A percentile compares a stretch with the other conserved stretches of the same genome.
These are phyloP conservation scores for Seiridium unicorne DNA, from an alignment of 2,329 filamentous ascomycete species.

Conservation along the genomic window DNA sequence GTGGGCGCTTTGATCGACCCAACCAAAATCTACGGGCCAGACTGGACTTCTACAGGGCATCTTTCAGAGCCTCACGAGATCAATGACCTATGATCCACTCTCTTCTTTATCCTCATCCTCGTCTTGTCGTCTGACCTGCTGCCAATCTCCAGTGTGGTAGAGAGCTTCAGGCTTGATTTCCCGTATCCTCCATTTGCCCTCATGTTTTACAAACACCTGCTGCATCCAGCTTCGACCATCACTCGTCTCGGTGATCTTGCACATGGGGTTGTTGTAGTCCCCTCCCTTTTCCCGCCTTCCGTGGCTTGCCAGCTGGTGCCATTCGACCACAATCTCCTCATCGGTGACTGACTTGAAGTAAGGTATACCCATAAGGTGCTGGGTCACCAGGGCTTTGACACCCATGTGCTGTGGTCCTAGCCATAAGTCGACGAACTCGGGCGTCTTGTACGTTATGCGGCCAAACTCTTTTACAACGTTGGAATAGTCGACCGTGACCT, in stretches of 20 bases:
- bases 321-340: conserved; percentile 1
- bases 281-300: not conserved
- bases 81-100: too few relatives aligned
- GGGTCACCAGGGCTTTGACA: not conserved
- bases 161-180: not conserved
- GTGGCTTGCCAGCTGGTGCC: conserved; percentile 5
- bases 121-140: not conserved
- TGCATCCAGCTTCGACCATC: conserved; percentile 4
- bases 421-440: not conserved
- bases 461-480: not conserved
- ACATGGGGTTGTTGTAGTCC: not conserved
- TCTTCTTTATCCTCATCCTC: not conserved
- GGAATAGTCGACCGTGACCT: conserved; percentile 1
- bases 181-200: not conserved
- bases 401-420: not conserved
- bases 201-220: not conserved
- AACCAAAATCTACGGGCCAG: too few relatives aligned
- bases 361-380: conserved; percentile 2
- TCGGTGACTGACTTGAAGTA: conserved; percentile 2
- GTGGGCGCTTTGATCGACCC: too few relatives aligned
- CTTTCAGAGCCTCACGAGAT: too few relatives aligned
- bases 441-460: not conserved
- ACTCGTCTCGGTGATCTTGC: not conserved
- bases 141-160: conserved; percentile 4
- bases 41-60: too few relatives aligned